These are phyloP conservation scores for Claviceps digitariae DNA, from an alignment of 2,329 filamentous ascomycete genomes.

Conservation along the genomic window DNA sequence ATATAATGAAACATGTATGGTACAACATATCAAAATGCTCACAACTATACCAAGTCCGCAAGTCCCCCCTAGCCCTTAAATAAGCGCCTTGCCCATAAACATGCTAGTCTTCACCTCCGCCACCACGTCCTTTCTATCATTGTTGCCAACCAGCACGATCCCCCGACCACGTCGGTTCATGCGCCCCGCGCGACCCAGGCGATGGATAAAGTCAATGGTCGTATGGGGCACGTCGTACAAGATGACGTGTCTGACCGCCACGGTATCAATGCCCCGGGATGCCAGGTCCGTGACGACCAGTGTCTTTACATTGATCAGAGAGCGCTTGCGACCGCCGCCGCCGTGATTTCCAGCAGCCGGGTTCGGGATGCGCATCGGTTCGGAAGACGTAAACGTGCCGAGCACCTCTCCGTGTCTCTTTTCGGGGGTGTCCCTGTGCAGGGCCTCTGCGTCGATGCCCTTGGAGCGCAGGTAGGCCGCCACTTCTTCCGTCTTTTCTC, in stretches of 20 bases:
- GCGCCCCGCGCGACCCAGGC: conserved; percentile 77
- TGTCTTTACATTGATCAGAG: conserved; percentile 68
- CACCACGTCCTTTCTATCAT: conserved; percentile 81
- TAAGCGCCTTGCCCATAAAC: conserved; percentile 68
- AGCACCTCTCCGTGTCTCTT: conserved; percentile 66
- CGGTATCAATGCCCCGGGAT: conserved; percentile 84
- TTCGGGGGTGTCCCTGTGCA: conserved; percentile 74
- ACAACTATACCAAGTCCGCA: no score
- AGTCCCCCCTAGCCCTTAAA: conserved; percentile 27
- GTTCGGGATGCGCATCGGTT: conserved; percentile 23
- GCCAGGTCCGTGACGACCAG: conserved; percentile 90
- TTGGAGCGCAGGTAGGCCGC: conserved; percentile 68
- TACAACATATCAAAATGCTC: no score
- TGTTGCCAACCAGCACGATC: conserved; percentile 78
- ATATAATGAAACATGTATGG: no score
- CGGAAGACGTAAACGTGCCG: conserved; percentile 51
- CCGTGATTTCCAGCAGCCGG: conserved; percentile 11
- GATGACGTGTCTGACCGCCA: conserved; percentile 82
- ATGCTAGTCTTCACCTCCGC: conserved; percentile 83
- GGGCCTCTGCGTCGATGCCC: conserved; percentile 74
- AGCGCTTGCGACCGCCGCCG: conserved; percentile 27
- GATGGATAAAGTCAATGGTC: conserved; percentile 95
- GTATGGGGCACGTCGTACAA: conserved; percentile 97
- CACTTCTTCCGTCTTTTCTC: conserved; percentile 73
- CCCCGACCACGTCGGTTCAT: conserved; percentile 86